Percentiles rank a stretch among this genome's conserved stretches.
phyloP scores from a whole-genome alignment of 192 early-diverging fungal species.

The Podila minutissima region DNA sequence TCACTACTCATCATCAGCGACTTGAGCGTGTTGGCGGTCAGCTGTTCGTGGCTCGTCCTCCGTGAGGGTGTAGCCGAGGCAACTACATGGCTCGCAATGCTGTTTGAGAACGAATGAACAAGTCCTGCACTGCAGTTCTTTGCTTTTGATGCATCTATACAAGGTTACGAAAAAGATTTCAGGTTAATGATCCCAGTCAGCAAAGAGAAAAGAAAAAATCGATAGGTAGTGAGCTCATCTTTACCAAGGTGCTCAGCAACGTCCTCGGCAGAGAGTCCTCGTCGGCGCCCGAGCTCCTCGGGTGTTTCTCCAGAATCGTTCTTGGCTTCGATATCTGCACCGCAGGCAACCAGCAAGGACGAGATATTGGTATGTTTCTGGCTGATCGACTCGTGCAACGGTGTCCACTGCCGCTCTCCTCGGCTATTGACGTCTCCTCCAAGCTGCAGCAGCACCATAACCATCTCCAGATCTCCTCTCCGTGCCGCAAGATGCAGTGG shows the following conservation, averaged over 20 bases:
- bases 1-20: slow-evolving; percentile 18
- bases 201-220: too few relatives aligned
- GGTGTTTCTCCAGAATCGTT: slow-evolving; percentile 40
- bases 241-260: slow-evolving; percentile 36
- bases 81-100: slow-evolving; percentile 20
- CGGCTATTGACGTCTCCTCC: slow-evolving; percentile 70
- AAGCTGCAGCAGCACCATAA: slow-evolving; percentile 58
- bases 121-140: slow-evolving; percentile 25
- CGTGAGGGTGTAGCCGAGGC: slow-evolving; percentile 34
- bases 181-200: neutral
- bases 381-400: slow-evolving; percentile 51
- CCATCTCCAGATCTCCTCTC: slow-evolving; percentile 61
- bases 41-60: slow-evolving; percentile 28
- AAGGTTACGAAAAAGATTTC: neutral
- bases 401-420: slow-evolving; percentile 57
- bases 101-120: slow-evolving; percentile 14
- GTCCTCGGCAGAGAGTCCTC: slow-evolving; percentile 17
- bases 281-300: slow-evolving; percentile 30
- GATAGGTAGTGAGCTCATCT: neutral
- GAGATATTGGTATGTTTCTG: slow-evolving; percentile 47
- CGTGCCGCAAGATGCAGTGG: slow-evolving; percentile 75
- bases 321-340: slow-evolving; percentile 25
- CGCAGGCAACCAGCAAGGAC: slow-evolving; percentile 35
- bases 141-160: slow-evolving; percentile 27
- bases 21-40: slow-evolving; percentile 31